Evolutionary conservation across 306 rosid species (phyloP).

Genomic region (Casuarina equisetifolia): DNA sequence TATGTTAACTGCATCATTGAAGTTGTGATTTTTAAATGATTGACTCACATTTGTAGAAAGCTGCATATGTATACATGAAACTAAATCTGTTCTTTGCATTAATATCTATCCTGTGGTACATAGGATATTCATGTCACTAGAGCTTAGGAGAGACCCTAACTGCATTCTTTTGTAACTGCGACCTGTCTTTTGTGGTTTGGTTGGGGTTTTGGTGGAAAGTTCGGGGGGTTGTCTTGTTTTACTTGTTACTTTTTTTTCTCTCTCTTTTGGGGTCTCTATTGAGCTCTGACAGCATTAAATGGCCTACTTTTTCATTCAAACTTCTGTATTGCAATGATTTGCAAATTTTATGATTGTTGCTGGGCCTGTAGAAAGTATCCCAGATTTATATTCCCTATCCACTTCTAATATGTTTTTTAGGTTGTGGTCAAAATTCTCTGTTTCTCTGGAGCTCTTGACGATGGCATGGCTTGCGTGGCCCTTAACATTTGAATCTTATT

Average conservation of each 20-base stretch:
- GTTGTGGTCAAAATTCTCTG: neutral
- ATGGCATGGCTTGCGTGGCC: slow-evolving; percentile 2
- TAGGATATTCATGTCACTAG: neutral
- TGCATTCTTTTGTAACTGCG: too few relatives aligned
- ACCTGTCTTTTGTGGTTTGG: too few relatives aligned
- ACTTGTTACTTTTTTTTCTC: too few relatives aligned
- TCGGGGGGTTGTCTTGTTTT: too few relatives aligned
- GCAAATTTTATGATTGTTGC: too few relatives aligned
- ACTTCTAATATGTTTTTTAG: neutral
- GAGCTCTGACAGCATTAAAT: too few relatives aligned
- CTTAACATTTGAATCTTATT: neutral
- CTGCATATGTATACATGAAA: neutral
- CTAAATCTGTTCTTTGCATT: neutral
- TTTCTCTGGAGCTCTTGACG: neutral
- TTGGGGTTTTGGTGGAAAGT: too few relatives aligned
- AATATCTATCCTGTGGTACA: neutral
- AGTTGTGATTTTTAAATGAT: neutral
- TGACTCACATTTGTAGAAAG: slow-evolving; percentile 5
- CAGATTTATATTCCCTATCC: too few relatives aligned
- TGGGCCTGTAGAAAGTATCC: too few relatives aligned
- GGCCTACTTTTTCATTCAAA: too few relatives aligned
- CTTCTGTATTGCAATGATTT: too few relatives aligned
- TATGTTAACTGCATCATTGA: slow-evolving; percentile 27
- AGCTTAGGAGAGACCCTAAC: neutral
- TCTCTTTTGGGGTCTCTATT: too few relatives aligned